Evolutionary conservation across 1,284 basidiomycete species (phyloP).

Genomic region (Chalciporus sp.): DNA sequence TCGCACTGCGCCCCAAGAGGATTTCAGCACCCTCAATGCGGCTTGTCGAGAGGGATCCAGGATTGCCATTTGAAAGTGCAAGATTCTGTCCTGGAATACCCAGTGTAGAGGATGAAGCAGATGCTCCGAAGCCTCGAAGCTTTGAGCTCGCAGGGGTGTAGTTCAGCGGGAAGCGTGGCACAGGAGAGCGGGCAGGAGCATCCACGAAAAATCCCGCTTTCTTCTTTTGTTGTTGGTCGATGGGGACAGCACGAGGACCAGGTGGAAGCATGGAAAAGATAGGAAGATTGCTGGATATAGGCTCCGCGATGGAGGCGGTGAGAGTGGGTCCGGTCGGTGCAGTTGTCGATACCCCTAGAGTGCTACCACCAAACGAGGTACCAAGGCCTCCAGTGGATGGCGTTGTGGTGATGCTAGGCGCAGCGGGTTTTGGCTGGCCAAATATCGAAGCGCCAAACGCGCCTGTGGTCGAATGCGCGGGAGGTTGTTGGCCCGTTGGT

Average conservation of each 20-base stretch:
- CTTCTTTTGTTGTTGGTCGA: conserved; percentile 70
- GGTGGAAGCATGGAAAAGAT: conserved; percentile 76
- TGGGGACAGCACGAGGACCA: conserved; percentile 59
- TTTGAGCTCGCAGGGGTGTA: conserved; percentile 68
- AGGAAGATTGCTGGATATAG: conserved; percentile 83
- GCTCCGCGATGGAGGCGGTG: conserved; percentile 87
- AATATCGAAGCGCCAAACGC: conserved; percentile 47
- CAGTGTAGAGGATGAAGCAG: conserved; percentile 39
- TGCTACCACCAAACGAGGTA: conserved; percentile 48
- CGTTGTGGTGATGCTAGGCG: conserved; percentile 35
- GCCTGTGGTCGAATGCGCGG: conserved; percentile 31
- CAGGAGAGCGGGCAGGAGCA: conserved; percentile 64
- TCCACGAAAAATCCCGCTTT: conserved; percentile 73
- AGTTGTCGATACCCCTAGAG: conserved; percentile 44
- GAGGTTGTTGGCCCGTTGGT: conserved; percentile 39
- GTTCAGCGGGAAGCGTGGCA: conserved; percentile 59
- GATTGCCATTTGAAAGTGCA: conserved; percentile 54
- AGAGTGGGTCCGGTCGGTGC: conserved; percentile 53
- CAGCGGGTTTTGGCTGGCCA: conserved; percentile 40
- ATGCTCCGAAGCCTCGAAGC: conserved; percentile 68
- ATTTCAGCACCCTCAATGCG: conserved; percentile 53
- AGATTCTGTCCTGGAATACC: conserved; percentile 36
- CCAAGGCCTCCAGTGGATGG: conserved; percentile 46
- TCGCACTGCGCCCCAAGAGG: conserved; percentile 61
- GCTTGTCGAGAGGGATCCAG: conserved; percentile 53